A percentile compares a stretch with the other conserved stretches of the same genome.
phyloP scores from a whole-genome alignment of 2,329 filamentous ascomycete species.

The Pseudogymnoascus sp. region DNA sequence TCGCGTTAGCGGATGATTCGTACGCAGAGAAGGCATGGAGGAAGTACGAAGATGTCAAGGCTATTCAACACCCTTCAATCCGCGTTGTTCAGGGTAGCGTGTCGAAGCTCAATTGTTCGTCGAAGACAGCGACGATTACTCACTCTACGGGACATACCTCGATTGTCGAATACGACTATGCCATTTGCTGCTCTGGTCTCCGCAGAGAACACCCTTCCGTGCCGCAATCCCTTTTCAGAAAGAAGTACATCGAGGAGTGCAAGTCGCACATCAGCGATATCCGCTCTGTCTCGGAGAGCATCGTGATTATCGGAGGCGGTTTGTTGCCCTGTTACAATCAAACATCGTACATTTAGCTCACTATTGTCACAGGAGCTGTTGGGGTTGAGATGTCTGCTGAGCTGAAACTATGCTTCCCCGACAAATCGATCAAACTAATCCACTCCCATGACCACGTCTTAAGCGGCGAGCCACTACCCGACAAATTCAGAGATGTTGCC shows the following conservation, averaged over 20 bases:
- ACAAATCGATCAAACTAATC: constrained; percentile 60
- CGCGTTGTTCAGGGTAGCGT: constrained; percentile 59
- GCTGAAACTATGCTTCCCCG: constrained; percentile 59
- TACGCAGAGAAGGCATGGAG: constrained; percentile 65
- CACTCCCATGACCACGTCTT: constrained; percentile 65
- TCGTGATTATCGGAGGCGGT: constrained; percentile 69
- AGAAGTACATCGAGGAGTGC: constrained; percentile 56
- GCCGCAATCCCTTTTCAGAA: constrained; percentile 54
- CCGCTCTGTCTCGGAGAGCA: constrained; percentile 43
- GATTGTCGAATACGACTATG: constrained; percentile 56
- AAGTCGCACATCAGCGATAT: constrained; percentile 50
- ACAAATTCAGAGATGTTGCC: constrained; percentile 57
- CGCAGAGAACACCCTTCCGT: constrained; percentile 64
- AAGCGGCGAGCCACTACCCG: constrained; percentile 63
- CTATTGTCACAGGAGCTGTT: constrained; percentile 50
- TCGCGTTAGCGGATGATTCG: constrained; percentile 56
- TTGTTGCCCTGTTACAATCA: constrained; percentile 11
- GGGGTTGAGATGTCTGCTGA: constrained; percentile 78
- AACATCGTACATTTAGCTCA: not conserved
- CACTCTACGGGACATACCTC: constrained; percentile 38
- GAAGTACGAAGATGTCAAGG: constrained; percentile 57
- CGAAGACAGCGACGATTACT: constrained; percentile 51
- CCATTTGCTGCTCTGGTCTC: constrained; percentile 65
- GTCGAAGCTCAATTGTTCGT: constrained; percentile 47
- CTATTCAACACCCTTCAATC: constrained; percentile 55